phyloP scores from a whole-genome alignment of 2,329 filamentous ascomycete genomes.

The Stagonosporopsis cucurbitacearum region DNA sequence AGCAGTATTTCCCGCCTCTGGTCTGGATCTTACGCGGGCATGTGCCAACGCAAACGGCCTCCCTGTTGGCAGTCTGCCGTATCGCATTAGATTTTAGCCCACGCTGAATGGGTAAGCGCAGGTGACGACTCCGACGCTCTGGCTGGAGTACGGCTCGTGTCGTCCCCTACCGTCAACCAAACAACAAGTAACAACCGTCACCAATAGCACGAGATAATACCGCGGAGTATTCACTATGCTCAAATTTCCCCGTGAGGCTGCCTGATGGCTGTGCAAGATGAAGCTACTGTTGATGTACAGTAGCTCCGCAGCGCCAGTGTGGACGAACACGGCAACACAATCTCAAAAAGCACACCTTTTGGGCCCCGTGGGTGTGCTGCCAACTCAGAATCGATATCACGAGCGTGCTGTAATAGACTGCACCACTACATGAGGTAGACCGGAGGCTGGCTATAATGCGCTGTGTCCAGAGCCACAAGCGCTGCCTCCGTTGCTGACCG shows the following conservation, averaged over 20 bases:
- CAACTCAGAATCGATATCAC: conserved; percentile 5
- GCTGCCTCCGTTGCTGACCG: conserved; percentile 1
- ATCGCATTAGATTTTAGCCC: neutral
- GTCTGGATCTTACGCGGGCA: neutral
- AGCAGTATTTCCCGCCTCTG: neutral
- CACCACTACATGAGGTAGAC: neutral
- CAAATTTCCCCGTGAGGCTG: conserved; percentile 1
- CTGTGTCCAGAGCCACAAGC: conserved; percentile 5
- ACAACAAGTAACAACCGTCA: neutral
- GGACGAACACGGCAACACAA: neutral
- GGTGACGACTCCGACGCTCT: neutral
- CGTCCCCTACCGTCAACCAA: neutral
- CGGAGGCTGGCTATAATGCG: conserved; percentile 10
- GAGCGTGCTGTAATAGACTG: conserved; percentile 5
- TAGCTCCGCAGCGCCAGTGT: neutral
- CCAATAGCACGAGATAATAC: neutral
- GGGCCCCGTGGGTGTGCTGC: neutral
- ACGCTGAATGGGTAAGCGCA: neutral
- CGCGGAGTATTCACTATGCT: neutral
- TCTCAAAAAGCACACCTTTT: neutral
- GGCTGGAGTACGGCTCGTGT: conserved; percentile 1
- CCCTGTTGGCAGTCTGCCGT: neutral
- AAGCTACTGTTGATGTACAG: neutral
- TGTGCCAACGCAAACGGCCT: neutral
- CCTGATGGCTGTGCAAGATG: conserved; percentile 1